Evolutionary conservation across 2,329 filamentous ascomycete genomes (phyloP).

Genomic region (Trichoderma brevicompactum): DNA sequence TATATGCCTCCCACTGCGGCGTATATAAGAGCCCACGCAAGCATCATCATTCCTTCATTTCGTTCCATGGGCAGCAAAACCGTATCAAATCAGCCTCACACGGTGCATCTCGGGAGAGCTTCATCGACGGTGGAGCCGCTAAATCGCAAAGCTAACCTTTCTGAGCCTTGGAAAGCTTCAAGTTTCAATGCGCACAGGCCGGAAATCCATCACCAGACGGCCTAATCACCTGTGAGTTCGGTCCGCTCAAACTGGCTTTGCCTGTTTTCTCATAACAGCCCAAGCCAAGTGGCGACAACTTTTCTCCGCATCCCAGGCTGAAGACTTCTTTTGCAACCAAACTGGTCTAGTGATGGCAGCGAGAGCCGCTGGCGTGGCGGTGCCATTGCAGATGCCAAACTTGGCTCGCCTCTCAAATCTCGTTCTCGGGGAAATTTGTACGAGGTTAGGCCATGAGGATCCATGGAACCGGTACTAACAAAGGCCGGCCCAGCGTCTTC

Average conservation of each 20-base stretch:
- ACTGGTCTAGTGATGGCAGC: background rate
- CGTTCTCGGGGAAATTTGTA: background rate
- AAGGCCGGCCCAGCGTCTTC: background rate
- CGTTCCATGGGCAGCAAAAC: background rate
- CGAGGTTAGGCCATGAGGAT: too few species aligned
- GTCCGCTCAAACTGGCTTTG: background rate
- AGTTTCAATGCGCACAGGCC: background rate
- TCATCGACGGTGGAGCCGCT: constrained; percentile 16
- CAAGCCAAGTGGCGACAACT: background rate
- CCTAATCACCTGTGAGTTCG: background rate
- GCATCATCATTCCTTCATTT: background rate
- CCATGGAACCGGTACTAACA: background rate
- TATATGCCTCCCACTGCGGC: background rate
- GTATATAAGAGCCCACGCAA: background rate
- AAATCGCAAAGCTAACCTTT: constrained; percentile 27
- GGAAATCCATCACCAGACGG: background rate
- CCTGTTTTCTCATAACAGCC: too few species aligned
- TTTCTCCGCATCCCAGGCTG: background rate
- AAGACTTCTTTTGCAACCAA: background rate
- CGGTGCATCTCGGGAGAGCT: constrained; percentile 14
- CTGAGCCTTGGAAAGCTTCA: background rate
- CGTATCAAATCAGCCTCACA: background rate
- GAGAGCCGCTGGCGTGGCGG: background rate
- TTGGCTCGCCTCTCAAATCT: background rate
- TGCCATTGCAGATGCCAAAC: background rate